Evolutionary conservation across 1,139 yeast species (phyloP).

Genomic region (Blastobotrys ciferrii): DNA sequence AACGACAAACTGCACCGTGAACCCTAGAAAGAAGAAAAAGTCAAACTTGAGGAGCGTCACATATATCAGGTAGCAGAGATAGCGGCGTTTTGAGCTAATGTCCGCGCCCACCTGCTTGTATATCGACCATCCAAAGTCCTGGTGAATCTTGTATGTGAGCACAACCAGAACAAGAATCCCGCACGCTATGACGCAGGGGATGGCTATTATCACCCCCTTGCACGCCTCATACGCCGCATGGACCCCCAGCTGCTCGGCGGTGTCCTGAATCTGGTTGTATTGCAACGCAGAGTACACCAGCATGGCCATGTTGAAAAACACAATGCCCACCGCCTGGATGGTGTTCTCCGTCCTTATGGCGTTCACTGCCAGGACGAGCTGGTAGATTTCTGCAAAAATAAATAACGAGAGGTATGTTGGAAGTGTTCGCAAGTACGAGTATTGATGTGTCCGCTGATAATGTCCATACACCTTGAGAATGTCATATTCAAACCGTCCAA

Average conservation of each 20-base stretch:
- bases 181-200: constrained; percentile 46
- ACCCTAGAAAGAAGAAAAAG: constrained; percentile 52
- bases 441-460: constrained; percentile 15
- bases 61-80: constrained; percentile 42
- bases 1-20: constrained; percentile 52
- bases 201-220: constrained; percentile 36
- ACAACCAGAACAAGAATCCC: constrained; percentile 40
- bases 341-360: constrained; percentile 47
- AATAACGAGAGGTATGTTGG: constrained; percentile 43
- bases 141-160: constrained; percentile 40
- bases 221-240: constrained; percentile 36
- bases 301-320: constrained; percentile 48
- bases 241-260: constrained; percentile 30
- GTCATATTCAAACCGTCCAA: constrained; percentile 32
- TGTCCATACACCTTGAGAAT: constrained; percentile 17
- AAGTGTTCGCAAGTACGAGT: constrained; percentile 30
- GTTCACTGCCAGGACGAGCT: constrained; percentile 42
- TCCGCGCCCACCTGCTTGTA: constrained; percentile 54
- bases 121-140: constrained; percentile 48
- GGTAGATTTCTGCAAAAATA: constrained; percentile 45
- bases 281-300: constrained; percentile 51
- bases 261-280: constrained; percentile 43
- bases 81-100: constrained; percentile 41
- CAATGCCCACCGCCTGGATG: constrained; percentile 42
- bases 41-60: constrained; percentile 45